A percentile compares a stretch with the other conserved stretches of the same genome.
These are phyloP conservation scores for Oenanthe sinensis DNA, from an alignment of 129 eudicot genomes.

Conservation along the genomic window DNA sequence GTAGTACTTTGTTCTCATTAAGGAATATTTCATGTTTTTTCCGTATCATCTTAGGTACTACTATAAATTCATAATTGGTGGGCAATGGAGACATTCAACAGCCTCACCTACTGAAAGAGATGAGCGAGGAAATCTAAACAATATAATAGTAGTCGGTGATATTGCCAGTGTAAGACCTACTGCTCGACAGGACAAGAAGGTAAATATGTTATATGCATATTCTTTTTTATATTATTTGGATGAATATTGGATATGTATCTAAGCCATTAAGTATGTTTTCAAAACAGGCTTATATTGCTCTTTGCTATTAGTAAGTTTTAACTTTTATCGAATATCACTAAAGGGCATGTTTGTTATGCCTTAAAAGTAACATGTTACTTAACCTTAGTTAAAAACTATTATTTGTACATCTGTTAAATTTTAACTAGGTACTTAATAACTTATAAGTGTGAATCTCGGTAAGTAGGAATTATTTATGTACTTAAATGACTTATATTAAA, in stretches of 20 bases:
- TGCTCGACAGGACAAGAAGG: slow-evolving; percentile 68
- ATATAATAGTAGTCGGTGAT: slow-evolving; percentile 73
- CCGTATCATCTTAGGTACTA: slow-evolving; percentile 49
- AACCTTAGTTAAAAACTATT: background rate
- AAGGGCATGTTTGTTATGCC: background rate
- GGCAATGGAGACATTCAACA: slow-evolving; percentile 95
- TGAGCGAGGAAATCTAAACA: slow-evolving; percentile 79
- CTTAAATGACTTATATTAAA: background rate
- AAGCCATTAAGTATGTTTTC: background rate
- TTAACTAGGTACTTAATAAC: background rate
- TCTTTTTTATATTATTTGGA: background rate
- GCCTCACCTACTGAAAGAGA: slow-evolving; percentile 96
- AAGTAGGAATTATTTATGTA: background rate
- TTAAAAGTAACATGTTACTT: background rate
- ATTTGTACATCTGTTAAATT: background rate
- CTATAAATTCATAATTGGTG: slow-evolving; percentile 78
- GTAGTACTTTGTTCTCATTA: background rate
- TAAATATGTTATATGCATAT: background rate
- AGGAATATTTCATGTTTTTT: background rate
- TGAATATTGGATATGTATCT: background rate
- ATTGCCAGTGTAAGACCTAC: slow-evolving; percentile 77
- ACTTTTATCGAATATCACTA: background rate
- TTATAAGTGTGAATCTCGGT: background rate
- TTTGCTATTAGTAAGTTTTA: background rate
- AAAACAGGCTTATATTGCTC: background rate